A percentile compares a stretch with the other conserved stretches of the same genome.
Evolutionary conservation across 1,139 yeast genomes (phyloP).

Genomic region (Hemisphaericaspora xylanilytica): DNA sequence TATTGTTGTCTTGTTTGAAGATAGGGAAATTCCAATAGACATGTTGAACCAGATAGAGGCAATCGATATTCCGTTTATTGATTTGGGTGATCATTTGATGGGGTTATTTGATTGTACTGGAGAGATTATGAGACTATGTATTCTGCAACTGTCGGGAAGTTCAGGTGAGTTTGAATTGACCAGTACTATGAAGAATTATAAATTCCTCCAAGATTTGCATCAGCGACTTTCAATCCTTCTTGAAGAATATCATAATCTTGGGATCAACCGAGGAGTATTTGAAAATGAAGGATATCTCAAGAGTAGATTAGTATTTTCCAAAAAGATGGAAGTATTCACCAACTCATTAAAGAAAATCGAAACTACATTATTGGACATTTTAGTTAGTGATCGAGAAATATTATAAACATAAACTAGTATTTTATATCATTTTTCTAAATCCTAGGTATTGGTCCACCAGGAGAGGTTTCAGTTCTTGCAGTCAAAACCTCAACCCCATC

Average conservation of each 20-base stretch:
- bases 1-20: background rate
- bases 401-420: slow-evolving; percentile 4
- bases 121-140: slow-evolving; percentile 35
- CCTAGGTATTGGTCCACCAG: slow-evolving; percentile 83
- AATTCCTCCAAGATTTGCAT: slow-evolving; percentile 11
- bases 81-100: slow-evolving; percentile 32
- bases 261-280: slow-evolving; percentile 22
- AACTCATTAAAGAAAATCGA: slow-evolving; percentile 28
- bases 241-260: slow-evolving; percentile 20
- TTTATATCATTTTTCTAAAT: slow-evolving; percentile 17
- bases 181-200: slow-evolving; percentile 10
- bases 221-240: slow-evolving; percentile 9
- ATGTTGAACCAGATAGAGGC: background rate
- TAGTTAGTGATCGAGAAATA: slow-evolving; percentile 22
- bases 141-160: slow-evolving; percentile 13
- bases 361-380: slow-evolving; percentile 23
- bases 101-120: slow-evolving; percentile 45
- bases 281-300: slow-evolving; percentile 16
- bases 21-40: background rate
- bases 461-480: slow-evolving; percentile 72
- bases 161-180: slow-evolving; percentile 10
- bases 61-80: slow-evolving; percentile 10
- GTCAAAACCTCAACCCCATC: slow-evolving; percentile 91
- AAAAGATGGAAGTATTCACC: slow-evolving; percentile 27
- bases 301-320: slow-evolving; percentile 18